Evolutionary conservation across 306 rosid genomes (phyloP), one percentile per base, ranked within the genome.

Genomic region (Acacia crassicarpa): DNA sequence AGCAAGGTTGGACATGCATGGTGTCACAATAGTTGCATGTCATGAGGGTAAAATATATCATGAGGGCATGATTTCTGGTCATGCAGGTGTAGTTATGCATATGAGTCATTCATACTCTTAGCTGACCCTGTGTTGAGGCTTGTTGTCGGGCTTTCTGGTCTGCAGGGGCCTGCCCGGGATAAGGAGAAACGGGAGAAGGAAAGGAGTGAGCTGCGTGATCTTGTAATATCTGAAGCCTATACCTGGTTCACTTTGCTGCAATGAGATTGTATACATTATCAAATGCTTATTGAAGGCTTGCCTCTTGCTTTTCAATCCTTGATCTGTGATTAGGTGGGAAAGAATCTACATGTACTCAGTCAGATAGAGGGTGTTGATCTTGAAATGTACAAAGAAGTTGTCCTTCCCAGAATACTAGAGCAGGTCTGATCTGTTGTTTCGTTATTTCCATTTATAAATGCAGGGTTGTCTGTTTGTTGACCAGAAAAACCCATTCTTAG

Each of bases 321-420:
- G 83, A 69, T 83, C 82, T 84, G 80, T 83, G 77, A 79, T 84
- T 89, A 96, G 99, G 99, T 96, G 69, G 98, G 99, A 80, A 96
- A 96, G 91, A 96, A 96, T 90, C 85, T 96, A 79, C 99, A 96
- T 72, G 98, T 93, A 69, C 99, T 96, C 79, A 79, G 99, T 83
- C 98, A 93, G 91, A 89, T 96, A 86, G 99, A 93, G 89, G 99
- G 99, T 67, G 89, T 96, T 72, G 98, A 96, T 83, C 95, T 96
- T 69, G 99, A 96, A 71, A 88, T 96, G 94, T 96, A 96, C 92
- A 96, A 90, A 87, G 99, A 93, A 40, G 83, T 80, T 43, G 99
- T 96, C 76, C 98, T 96, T 87, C 97, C 99, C 71, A 92, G 99
- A 90, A 94, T 96, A 72, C 80, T 96, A 78, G 99, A 96, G 92